Evolutionary conservation across 352 stramenopile species (phyloP), one percentile per base, ranked within the genome.

Genomic region (Globisporangium canariense): DNA sequence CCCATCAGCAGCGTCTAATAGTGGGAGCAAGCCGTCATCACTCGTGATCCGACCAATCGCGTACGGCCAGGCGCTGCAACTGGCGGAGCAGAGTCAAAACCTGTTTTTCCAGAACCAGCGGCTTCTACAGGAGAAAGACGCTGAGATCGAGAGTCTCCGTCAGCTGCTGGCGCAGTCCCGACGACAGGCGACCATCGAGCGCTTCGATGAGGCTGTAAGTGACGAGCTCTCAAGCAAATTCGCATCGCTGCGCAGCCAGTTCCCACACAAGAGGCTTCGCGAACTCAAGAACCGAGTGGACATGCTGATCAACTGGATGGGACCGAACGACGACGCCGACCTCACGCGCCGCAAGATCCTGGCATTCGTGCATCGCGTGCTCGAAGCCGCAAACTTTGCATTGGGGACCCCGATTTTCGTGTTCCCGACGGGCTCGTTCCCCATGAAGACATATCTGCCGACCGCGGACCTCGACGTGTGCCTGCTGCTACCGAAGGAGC

Each of bases 371-470:
- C 78, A 82, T n/a, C 71, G 71, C 8, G 73, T 92, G 1, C 70
- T 94, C 7, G 80, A 82, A 30, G 72, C 72, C 0, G 74, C 72
- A 3, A 75, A 88, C 58, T 78, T 88, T n/a, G 71, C 78, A 8
- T 62, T 75, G 2, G 68, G 71, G 25, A 66, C 70, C 13, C 71
- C 80, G 5, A 71, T 83, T 7, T 51, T 91, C 2, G 87, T 90
- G 34, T 86, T 89, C 46, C 71, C 86, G n/a, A 92, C 77, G 4
- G 89, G 89, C 10, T 93, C 86, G 3, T 97, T 93, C 46, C 88
- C 90, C 8, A 93, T 97, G 77, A 94, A 95, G 65, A 96, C 88
- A 45, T 97, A 96, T 66, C 75, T 97, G 2, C 90, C 90, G 4
- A 89, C 88, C 0, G 90, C 89, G 11, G 89, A 96, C 38, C 69